These are phyloP conservation scores for Moesziomyces sp. DNA, from an alignment of 1,284 basidiomycete species.

Conservation along the genomic window DNA sequence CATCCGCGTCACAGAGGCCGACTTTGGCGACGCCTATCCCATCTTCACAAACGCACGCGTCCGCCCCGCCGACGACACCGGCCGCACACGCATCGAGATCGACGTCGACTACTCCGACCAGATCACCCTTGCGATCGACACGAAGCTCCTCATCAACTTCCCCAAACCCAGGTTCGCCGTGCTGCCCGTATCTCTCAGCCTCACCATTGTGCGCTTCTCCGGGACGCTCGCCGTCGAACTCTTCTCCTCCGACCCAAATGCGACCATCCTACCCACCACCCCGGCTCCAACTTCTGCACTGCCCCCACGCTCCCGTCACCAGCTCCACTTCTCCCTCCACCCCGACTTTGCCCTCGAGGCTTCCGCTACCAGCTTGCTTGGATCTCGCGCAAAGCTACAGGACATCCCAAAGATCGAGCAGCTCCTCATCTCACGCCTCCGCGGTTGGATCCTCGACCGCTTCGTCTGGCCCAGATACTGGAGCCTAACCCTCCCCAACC, in stretches of 20 bases:
- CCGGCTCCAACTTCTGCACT: conserved; percentile 55
- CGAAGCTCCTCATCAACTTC: conserved; percentile 73
- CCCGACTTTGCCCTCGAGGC: conserved; percentile 73
- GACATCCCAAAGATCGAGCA: conserved; percentile 75
- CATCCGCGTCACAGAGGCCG: conserved; percentile 72
- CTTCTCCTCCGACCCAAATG: conserved; percentile 30
- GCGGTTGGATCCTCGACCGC: conserved; percentile 71
- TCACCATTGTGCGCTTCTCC: conserved; percentile 72
- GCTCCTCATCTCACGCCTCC: conserved; percentile 71
- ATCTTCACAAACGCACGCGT: conserved; percentile 72
- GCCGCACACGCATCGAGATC: conserved; percentile 72
- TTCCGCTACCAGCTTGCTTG: conserved; percentile 71
- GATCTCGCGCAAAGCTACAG: conserved; percentile 73
- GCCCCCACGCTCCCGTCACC: conserved; percentile 63
- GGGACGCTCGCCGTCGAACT: conserved; percentile 69
- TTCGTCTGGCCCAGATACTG: conserved; percentile 71
- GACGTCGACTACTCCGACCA: conserved; percentile 73
- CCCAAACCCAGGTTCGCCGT: conserved; percentile 73
- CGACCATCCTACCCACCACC: conserved; percentile 29
- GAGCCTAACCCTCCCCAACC: conserved; percentile 69
- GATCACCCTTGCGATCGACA: conserved; percentile 71
- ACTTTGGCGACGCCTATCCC: conserved; percentile 72
- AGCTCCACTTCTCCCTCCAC: conserved; percentile 71
- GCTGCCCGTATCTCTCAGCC: conserved; percentile 72
- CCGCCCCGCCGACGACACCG: conserved; percentile 71